Conservation (phyloP, 108 stramenopile species). For the Pseudonitzschia pungens region DNA sequence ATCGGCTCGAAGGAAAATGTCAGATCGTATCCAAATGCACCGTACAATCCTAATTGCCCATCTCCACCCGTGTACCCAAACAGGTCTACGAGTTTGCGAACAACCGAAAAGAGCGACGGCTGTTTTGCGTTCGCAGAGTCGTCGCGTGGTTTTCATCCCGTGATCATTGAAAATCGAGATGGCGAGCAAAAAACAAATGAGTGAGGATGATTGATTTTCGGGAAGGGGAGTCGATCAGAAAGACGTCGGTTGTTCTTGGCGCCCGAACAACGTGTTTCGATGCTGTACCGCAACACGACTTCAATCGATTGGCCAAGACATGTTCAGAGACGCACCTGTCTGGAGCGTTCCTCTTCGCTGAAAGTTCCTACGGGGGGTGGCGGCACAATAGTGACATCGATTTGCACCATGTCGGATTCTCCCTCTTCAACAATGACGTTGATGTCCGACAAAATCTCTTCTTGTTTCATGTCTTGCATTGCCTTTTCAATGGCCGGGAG, state of each 20-base stretch:
- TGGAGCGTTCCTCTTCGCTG: slow-evolving; percentile 92
- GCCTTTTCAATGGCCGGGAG: slow-evolving; percentile 77
- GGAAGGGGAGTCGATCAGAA: neutral
- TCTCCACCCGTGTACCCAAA: slow-evolving; percentile 85
- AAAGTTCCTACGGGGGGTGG: slow-evolving; percentile 83
- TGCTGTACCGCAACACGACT: neutral
- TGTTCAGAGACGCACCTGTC: slow-evolving; percentile 69
- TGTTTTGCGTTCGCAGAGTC: slow-evolving; percentile 20
- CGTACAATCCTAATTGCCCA: slow-evolving; percentile 93
- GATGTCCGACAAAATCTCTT: slow-evolving; percentile 53
- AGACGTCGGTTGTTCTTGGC: neutral
- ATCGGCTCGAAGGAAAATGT: slow-evolving; percentile 98
- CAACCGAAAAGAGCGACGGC: slow-evolving; percentile 92
- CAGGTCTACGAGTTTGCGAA: slow-evolving; percentile 83
- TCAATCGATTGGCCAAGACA: neutral
- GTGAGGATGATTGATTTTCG: neutral
- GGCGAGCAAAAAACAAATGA: slow-evolving; percentile 6
- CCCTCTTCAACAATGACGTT: slow-evolving; percentile 23
- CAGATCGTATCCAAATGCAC: slow-evolving; percentile 96
- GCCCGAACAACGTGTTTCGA: neutral
- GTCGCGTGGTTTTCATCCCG: neutral
- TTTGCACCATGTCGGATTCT: slow-evolving; percentile 12
- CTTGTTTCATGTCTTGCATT: slow-evolving; percentile 61
- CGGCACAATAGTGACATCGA: slow-evolving; percentile 72
- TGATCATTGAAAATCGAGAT: slow-evolving; percentile 12